Conservation (phyloP, 495 filamentous ascomycete genomes). For the Daldinia loculata region DNA sequence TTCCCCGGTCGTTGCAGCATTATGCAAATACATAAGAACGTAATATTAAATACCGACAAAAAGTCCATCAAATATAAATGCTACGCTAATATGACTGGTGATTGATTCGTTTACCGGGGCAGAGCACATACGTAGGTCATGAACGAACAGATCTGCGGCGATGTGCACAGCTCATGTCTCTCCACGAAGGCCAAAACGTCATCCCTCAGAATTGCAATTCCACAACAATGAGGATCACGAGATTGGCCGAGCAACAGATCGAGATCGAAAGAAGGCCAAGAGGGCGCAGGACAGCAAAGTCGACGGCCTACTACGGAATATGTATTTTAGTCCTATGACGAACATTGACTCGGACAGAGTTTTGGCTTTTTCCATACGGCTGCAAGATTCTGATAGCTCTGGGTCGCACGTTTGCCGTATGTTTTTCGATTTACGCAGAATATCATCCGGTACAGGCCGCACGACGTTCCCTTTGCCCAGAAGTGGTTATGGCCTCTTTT, state of each 20-base stretch:
- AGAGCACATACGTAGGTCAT: conserved; percentile 1
- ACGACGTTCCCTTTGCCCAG: conserved; percentile 2
- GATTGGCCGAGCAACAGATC: background rate
- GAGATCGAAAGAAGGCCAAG: background rate
- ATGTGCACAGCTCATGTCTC: conserved; percentile 6
- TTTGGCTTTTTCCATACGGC: background rate
- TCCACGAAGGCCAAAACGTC: conserved; percentile 17
- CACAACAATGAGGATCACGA: background rate
- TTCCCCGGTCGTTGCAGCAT: conserved; percentile 1
- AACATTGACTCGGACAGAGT: background rate
- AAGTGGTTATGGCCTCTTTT: conserved; percentile 14
- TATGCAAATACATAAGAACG: background rate
- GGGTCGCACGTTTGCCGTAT: conserved; percentile 14
- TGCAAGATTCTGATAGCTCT: background rate
- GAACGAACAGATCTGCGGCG: conserved; percentile 13
- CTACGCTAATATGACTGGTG: background rate
- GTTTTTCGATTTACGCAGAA: conserved; percentile 2
- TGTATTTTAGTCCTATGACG: background rate
- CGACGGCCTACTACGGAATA: background rate
- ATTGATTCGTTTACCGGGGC: background rate
- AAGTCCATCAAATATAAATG: background rate
- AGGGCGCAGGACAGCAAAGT: background rate
- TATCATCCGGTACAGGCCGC: background rate
- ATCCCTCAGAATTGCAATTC: background rate
- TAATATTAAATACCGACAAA: no score